Evolutionary conservation across 1,139 yeast genomes (phyloP).

Genomic region (Nakaseomyces nivariensis): DNA sequence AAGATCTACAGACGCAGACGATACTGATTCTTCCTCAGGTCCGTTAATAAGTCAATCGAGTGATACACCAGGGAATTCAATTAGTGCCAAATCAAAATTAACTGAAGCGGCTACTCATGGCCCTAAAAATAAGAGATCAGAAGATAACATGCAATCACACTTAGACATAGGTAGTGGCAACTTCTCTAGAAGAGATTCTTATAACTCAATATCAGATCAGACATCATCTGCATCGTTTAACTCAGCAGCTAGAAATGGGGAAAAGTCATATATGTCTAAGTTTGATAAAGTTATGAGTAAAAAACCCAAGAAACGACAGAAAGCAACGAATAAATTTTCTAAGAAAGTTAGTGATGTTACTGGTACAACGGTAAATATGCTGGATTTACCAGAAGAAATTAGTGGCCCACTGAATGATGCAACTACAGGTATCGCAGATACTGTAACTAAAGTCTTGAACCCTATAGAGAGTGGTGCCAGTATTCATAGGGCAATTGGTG

Average conservation of each 20-base stretch:
- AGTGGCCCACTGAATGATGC: neutral
- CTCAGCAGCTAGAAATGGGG: neutral
- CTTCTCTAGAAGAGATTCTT: neutral
- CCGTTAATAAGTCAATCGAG: neutral
- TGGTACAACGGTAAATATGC: neutral
- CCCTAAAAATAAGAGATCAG: neutral
- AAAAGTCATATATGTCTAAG: conserved; percentile 7
- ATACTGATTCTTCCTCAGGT: neutral
- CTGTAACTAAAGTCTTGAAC: neutral
- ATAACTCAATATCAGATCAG: neutral
- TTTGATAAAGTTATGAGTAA: conserved; percentile 18
- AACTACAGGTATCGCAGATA: neutral
- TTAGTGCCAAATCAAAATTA: neutral
- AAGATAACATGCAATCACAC: conserved; percentile 1
- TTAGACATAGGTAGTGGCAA: neutral
- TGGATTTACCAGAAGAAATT: neutral
- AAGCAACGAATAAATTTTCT: conserved; percentile 10
- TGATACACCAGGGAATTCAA: neutral
- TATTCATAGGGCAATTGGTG: neutral
- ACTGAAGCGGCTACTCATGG: neutral
- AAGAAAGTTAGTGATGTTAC: conserved; percentile 1
- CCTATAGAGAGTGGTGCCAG: neutral
- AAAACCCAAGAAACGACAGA: conserved; percentile 17
- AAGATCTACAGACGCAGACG: neutral
- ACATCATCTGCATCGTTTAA: neutral